A percentile compares a stretch with the other conserved stretches of the same genome.
These are phyloP conservation scores for Gamsiella multidivaricata DNA, from an alignment of 192 early-diverging fungal genomes.

Conservation along the genomic window DNA sequence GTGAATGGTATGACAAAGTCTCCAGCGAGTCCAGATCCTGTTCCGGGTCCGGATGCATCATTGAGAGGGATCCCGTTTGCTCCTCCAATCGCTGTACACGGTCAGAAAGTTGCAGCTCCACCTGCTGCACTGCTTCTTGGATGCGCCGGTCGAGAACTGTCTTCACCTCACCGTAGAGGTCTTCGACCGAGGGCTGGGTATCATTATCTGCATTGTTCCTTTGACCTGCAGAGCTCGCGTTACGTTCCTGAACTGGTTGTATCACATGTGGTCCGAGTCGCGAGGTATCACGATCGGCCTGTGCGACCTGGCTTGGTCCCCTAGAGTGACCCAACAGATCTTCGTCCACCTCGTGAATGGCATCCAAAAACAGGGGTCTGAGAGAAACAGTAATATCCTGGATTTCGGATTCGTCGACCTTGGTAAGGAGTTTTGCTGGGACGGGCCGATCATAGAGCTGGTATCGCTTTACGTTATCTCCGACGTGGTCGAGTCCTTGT, in stretches of 20 bases:
- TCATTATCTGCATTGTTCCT: background rate
- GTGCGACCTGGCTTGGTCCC: background rate
- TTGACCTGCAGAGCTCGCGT: no score
- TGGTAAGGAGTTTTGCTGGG: background rate
- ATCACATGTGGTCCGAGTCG: no score
- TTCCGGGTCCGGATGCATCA: background rate
- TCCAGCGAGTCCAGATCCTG: background rate
- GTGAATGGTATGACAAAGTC: background rate
- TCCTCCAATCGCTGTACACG: slow-evolving; percentile 13
- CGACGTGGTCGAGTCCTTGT: no score
- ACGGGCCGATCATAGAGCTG: slow-evolving; percentile 23
- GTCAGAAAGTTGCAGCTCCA: slow-evolving; percentile 7
- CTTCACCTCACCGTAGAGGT: background rate
- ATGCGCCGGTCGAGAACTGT: slow-evolving; percentile 11
- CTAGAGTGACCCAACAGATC: slow-evolving; percentile 1
- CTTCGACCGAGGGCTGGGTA: background rate
- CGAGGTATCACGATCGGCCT: background rate
- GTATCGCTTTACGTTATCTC: slow-evolving; percentile 20
- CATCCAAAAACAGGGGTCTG: background rate
- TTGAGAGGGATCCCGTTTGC: slow-evolving; percentile 4
- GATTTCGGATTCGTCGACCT: background rate
- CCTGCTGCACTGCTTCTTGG: slow-evolving; percentile 13
- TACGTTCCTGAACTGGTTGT: slow-evolving; percentile 27
- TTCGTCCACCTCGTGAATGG: slow-evolving; percentile 20
- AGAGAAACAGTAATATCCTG: background rate